phyloP scores from a whole-genome alignment of 805 yeast genomes.

The Kodamaea kaohsiungensis region DNA sequence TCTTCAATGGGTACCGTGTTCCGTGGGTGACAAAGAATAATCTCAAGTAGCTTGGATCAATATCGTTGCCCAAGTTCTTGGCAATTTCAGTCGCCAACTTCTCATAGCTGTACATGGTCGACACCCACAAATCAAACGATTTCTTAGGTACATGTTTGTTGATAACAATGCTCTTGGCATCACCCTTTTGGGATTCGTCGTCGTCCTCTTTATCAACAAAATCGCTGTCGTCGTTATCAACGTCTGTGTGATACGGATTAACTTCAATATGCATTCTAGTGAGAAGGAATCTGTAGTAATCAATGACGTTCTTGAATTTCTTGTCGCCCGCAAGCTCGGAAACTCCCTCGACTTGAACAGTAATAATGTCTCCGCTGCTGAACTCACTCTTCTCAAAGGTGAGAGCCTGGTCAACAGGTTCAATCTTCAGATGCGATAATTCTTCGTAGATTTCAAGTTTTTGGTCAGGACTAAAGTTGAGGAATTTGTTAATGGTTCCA shows the following conservation, averaged over 20 bases:
- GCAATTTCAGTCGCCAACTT: conserved; percentile 67
- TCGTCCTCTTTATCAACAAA: conserved; percentile 25
- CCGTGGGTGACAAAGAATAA: conserved; percentile 62
- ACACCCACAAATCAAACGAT: conserved; percentile 66
- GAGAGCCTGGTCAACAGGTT: conserved; percentile 36
- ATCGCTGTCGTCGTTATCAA: conserved; percentile 52
- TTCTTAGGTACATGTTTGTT: conserved; percentile 14
- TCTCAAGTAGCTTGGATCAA: conserved; percentile 63
- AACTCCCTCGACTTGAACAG: conserved; percentile 32
- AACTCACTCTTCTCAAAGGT: conserved; percentile 60
- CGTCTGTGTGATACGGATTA: conserved; percentile 45
- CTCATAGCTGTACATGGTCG: conserved; percentile 56
- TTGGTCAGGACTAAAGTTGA: conserved; percentile 38
- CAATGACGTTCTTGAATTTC: conserved; percentile 33
- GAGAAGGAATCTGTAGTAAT: conserved; percentile 54
- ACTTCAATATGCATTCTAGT: conserved; percentile 63
- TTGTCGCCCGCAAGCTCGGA: conserved; percentile 17
- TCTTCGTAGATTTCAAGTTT: conserved; percentile 58
- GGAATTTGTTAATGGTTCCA: conserved; percentile 40
- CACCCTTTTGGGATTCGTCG: conserved; percentile 11
- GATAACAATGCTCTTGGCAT: conserved; percentile 16
- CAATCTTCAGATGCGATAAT: conserved; percentile 53
- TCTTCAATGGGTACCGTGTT: conserved; percentile 50
- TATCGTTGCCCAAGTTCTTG: conserved; percentile 39
- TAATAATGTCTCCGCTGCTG: conserved; percentile 67